Evolutionary conservation across 1,284 basidiomycete genomes (phyloP).

Genomic region (Puccinia hordei): DNA sequence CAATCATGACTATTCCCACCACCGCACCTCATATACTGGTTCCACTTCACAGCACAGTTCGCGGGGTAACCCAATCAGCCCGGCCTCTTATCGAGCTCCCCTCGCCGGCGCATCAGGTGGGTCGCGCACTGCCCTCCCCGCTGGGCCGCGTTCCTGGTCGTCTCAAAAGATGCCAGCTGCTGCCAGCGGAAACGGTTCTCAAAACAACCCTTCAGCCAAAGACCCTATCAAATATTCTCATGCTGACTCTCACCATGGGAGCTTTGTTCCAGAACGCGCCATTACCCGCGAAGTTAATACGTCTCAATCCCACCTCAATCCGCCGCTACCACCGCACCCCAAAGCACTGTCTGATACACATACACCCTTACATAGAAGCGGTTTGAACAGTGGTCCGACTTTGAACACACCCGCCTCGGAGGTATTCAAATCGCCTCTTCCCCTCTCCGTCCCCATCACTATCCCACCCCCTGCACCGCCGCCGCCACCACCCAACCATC

Average conservation of each 20-base stretch:
- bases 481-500: constrained; percentile 38
- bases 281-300: not conserved
- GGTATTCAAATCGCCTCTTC: constrained; percentile 45
- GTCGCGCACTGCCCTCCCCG: constrained; percentile 17
- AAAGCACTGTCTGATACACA: constrained; percentile 17
- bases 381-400: constrained; percentile 37
- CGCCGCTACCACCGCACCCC: not conserved
- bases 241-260: constrained; percentile 8
- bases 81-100: constrained; percentile 21
- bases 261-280: constrained; percentile 3
- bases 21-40: constrained; percentile 16
- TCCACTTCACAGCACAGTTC: constrained; percentile 17
- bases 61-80: constrained; percentile 5
- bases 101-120: not conserved
- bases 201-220: not conserved
- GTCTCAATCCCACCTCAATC: not conserved
- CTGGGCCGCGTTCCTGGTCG: constrained; percentile 34
- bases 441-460: constrained; percentile 46
- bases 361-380: constrained; percentile 1
- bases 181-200: not conserved
- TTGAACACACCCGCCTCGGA: constrained; percentile 47
- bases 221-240: constrained; percentile 1
- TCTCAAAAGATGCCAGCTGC: constrained; percentile 16
- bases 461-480: constrained; percentile 48
- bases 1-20: constrained; percentile 22